Evolutionary conservation across 768 basidiomycete genomes (phyloP).

Genomic region (Amanita jacksonii): DNA sequence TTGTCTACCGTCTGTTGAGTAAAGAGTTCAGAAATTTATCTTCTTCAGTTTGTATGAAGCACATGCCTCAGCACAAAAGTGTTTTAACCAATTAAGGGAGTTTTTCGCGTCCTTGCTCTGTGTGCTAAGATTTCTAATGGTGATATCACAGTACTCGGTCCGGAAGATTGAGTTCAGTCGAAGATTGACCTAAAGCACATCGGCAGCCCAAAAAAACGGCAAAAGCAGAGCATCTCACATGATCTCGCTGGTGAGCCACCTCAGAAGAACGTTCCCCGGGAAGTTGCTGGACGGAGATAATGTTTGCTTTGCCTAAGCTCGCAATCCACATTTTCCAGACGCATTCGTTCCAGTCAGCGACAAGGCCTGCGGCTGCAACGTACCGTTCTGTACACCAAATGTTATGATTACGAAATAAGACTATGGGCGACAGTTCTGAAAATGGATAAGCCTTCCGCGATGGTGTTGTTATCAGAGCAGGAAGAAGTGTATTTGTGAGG

Average conservation of each 20-base stretch:
- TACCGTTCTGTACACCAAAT: slow-evolving; percentile 57
- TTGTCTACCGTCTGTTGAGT: slow-evolving; percentile 3
- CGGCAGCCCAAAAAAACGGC: slow-evolving; percentile 12
- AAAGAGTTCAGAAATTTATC: not conserved
- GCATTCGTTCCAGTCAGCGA: slow-evolving; percentile 53
- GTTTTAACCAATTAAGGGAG: slow-evolving; percentile 45
- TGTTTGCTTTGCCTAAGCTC: slow-evolving; percentile 29
- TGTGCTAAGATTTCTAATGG: slow-evolving; percentile 30
- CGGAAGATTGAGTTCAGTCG: slow-evolving; percentile 39
- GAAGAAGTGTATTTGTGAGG: slow-evolving; percentile 3
- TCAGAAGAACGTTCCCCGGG: not conserved
- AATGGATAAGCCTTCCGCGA: slow-evolving; percentile 28
- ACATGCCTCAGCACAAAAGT: slow-evolving; percentile 42
- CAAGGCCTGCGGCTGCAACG: slow-evolving; percentile 34
- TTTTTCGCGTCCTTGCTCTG: slow-evolving; percentile 23
- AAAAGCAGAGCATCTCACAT: not conserved
- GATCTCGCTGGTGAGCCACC: not conserved
- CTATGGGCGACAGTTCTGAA: slow-evolving; percentile 32
- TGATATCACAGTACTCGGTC: slow-evolving; percentile 43
- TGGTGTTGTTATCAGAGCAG: slow-evolving; percentile 15
- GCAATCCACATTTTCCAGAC: slow-evolving; percentile 58
- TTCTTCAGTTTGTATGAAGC: not conserved
- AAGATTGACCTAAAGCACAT: slow-evolving; percentile 31
- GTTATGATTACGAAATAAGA: slow-evolving; percentile 33
- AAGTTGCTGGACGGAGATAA: not conserved